Percentiles rank a stretch among this genome's conserved stretches.
phyloP scores from a whole-genome alignment of 257 asterid genomes.

The Forsythia suspensa region DNA sequence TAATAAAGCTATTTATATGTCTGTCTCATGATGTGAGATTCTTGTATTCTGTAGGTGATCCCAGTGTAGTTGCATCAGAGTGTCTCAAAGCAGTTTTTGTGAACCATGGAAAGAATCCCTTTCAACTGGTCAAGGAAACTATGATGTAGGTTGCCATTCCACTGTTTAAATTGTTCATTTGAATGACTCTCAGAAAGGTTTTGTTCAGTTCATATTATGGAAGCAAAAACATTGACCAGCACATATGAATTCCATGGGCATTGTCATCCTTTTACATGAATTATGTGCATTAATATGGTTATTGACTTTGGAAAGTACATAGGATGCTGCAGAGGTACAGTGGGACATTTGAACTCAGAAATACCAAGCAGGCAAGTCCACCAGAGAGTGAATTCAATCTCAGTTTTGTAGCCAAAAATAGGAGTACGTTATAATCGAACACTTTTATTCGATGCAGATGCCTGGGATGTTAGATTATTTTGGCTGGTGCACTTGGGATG shows the following conservation, averaged over 20 bases:
- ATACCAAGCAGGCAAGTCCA: constrained; percentile 43
- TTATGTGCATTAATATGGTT: constrained; percentile 12
- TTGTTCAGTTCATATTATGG: constrained; percentile 16
- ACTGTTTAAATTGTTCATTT: constrained; percentile 7
- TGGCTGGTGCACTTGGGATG: constrained; percentile 66
- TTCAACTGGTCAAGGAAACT: constrained; percentile 46
- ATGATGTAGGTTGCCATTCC: constrained; percentile 48
- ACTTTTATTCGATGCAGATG: constrained; percentile 33
- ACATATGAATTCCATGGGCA: background rate
- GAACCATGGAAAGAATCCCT: constrained; percentile 47
- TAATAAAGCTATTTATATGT: background rate
- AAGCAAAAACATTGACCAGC: constrained; percentile 4
- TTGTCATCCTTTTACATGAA: constrained; percentile 15
- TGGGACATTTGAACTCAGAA: constrained; percentile 46
- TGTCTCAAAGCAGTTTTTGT: constrained; percentile 39
- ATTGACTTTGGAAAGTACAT: constrained; percentile 24
- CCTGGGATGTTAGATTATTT: constrained; percentile 50
- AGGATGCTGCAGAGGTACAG: constrained; percentile 42
- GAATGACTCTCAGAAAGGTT: background rate
- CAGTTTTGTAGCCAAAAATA: background rate
- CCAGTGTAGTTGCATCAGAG: constrained; percentile 31
- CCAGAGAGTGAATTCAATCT: background rate
- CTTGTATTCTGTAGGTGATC: constrained; percentile 36
- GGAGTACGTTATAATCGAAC: background rate
- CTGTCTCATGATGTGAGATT: constrained; percentile 6